Evolutionary conservation across 106 monocot species (phyloP).

Genomic region (Xerophyta viscosa): DNA sequence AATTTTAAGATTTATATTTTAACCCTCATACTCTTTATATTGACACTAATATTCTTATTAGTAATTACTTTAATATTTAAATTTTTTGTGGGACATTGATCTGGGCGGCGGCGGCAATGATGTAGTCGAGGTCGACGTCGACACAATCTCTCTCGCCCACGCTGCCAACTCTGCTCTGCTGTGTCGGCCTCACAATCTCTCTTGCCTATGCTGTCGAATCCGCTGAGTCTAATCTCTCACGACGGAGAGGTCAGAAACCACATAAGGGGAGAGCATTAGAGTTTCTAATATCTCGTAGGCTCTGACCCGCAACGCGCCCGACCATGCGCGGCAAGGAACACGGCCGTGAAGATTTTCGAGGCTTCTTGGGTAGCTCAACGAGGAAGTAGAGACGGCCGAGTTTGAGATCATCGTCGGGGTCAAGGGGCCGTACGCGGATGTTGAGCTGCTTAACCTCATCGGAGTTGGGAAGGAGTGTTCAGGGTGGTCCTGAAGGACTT

Average conservation of each 20-base stretch:
- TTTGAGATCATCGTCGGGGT: conserved; percentile 13
- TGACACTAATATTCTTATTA: too few species aligned
- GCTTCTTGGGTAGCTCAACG: conserved; percentile 31
- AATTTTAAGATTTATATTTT: too few species aligned
- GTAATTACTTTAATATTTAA: too few species aligned
- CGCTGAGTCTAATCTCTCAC: conserved; percentile 30
- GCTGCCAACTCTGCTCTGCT: too few species aligned
- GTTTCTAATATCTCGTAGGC: conserved; percentile 57
- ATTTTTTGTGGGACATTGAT: conserved; percentile 11
- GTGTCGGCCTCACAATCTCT: conserved; percentile 37
- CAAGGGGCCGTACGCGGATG: conserved; percentile 12
- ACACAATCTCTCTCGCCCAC: not conserved
- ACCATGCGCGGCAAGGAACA: conserved; percentile 30
- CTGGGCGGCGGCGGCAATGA: not conserved
- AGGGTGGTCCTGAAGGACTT: conserved; percentile 26
- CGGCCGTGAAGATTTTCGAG: conserved; percentile 2
- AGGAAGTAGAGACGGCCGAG: conserved; percentile 35
- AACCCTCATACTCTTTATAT: too few species aligned
- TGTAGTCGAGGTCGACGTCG: not conserved
- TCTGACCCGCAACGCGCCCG: conserved; percentile 30
- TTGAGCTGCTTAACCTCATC: conserved; percentile 25
- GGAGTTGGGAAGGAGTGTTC: conserved; percentile 18
- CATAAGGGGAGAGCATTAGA: conserved; percentile 38
- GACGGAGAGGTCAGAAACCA: conserved; percentile 33
- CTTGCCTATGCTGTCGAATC: conserved; percentile 55